Evolutionary conservation across 2,329 filamentous ascomycete species (phyloP).

Genomic region (Aaosphaeria arxii): DNA sequence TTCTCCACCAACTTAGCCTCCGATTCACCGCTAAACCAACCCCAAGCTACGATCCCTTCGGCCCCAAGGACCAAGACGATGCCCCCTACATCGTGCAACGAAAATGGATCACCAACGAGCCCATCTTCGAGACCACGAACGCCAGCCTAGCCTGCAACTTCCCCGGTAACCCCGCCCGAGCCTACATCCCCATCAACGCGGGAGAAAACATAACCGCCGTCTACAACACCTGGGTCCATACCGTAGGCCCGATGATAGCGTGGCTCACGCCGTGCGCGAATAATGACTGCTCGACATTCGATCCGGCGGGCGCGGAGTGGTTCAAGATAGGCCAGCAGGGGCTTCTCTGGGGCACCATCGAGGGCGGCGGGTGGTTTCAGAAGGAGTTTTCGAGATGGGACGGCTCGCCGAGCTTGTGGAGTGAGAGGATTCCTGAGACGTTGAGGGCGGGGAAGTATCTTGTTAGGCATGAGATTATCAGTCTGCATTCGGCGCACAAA

Average conservation of each 20-base stretch:
- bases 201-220: conserved; percentile 25
- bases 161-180: conserved; percentile 19
- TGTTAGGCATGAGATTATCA: conserved; percentile 27
- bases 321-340: conserved; percentile 29
- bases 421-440: conserved; percentile 16
- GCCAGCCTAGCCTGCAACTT: conserved; percentile 25
- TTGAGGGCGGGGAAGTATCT: conserved; percentile 24
- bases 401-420: conserved; percentile 22
- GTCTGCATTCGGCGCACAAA: conserved; percentile 24
- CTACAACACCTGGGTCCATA: conserved; percentile 28
- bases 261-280: conserved; percentile 25
- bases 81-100: conserved; percentile 24
- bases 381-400: conserved; percentile 21
- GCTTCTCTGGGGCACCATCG: conserved; percentile 15
- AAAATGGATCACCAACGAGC: conserved; percentile 25
- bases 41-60: conserved; percentile 24
- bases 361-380: conserved; percentile 25
- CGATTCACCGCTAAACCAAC: background rate
- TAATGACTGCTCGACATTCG: conserved; percentile 17
- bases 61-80: conserved; percentile 16
- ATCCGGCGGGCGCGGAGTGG: conserved; percentile 14
- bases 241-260: conserved; percentile 27
- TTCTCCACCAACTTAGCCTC: background rate
- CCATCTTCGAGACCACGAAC: conserved; percentile 23
- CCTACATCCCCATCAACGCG: conserved; percentile 22